Percentiles rank a stretch among this genome's conserved stretches.
phyloP scores from a whole-genome alignment of 2,329 filamentous ascomycete species.

The Monilinia vaccinii-corymbosi region DNA sequence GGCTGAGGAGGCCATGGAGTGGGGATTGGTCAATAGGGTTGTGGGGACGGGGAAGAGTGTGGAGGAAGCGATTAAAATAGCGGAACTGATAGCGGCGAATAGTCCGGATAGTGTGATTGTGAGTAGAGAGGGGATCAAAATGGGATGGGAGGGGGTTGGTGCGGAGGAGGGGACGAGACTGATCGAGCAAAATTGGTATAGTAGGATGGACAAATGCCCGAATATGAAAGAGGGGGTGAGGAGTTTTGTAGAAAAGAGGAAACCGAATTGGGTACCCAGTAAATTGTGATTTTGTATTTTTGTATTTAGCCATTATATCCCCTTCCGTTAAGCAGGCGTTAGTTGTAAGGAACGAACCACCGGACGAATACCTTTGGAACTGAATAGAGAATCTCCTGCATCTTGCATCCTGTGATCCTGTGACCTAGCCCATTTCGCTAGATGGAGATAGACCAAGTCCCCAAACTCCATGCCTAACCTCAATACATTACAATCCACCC shows the following conservation, averaged over 20 bases:
- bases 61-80: slow-evolving; percentile 50
- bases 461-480: no score
- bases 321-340: background rate
- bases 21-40: slow-evolving; percentile 64
- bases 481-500: slow-evolving; percentile 26
- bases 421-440: no score
- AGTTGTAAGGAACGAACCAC: background rate
- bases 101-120: slow-evolving; percentile 71
- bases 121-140: slow-evolving; percentile 59
- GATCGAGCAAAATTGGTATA: slow-evolving; percentile 49
- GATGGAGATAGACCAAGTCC: no score
- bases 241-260: slow-evolving; percentile 70
- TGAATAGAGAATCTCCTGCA: no score
- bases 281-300: slow-evolving; percentile 38
- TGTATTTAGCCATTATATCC: slow-evolving; percentile 4
- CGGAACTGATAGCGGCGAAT: slow-evolving; percentile 51
- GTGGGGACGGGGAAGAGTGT: slow-evolving; percentile 43
- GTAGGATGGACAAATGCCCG: slow-evolving; percentile 51
- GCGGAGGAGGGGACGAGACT: slow-evolving; percentile 50
- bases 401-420: background rate
- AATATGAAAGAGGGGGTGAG: slow-evolving; percentile 67
- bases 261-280: slow-evolving; percentile 57
- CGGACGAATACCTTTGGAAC: background rate
- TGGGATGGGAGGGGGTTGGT: slow-evolving; percentile 62
- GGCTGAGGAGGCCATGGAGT: slow-evolving; percentile 50